Base-by-base conservation (phyloP, 2,329 filamentous ascomycete species). In the Xylaria digitata region DNA sequence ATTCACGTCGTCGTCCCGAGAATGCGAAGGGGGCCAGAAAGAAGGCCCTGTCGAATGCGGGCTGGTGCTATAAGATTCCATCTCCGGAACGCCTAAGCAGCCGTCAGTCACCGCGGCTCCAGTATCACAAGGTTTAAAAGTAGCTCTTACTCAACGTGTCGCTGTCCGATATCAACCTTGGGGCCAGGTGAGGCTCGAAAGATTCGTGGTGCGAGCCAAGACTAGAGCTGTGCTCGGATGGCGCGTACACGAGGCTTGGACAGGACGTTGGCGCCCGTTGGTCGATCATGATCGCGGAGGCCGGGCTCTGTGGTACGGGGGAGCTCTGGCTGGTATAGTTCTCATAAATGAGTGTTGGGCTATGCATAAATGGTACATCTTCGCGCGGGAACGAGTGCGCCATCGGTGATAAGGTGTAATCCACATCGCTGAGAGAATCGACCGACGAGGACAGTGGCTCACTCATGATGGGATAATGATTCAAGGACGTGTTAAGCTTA, bases 401-500 rank as follows among this genome's bases (percentile, higher is more conserved):
- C 70, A 89, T 81, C 8, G 86, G 78, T 68, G 84, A 84, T 80
- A 88, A 69, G 78, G 73, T 71, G 58, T 89, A 90, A 73, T 89
- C 87, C 65, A 86, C 83, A 30, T 90, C 87, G 74, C 86, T 89
- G 62, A 90, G 81, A 2, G 87, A 85, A 70, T 89, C 87, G 63
- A 87, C 81, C 0, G 86, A 86, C 0, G 85, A 83, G 0, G 85
- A 85, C 34, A 88, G 79, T 52, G 82, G 80, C 34, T 86, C 84
- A 57, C 79, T 80, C 68, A 85, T 78, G 55, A 85, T 82, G 68
- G 84, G 79, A 67, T 82, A 75, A 48, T 81, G 76, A 68, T 74
- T 65, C 74, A 80, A 66, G 65, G 80, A 70, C 68, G 75, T 72
- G 66, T 78, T 75, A 68, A 84, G 78, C 71, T 83, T 82, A 70